phyloP scores from a whole-genome alignment of 2,329 filamentous ascomycete genomes.

The Xylaria sp. region DNA sequence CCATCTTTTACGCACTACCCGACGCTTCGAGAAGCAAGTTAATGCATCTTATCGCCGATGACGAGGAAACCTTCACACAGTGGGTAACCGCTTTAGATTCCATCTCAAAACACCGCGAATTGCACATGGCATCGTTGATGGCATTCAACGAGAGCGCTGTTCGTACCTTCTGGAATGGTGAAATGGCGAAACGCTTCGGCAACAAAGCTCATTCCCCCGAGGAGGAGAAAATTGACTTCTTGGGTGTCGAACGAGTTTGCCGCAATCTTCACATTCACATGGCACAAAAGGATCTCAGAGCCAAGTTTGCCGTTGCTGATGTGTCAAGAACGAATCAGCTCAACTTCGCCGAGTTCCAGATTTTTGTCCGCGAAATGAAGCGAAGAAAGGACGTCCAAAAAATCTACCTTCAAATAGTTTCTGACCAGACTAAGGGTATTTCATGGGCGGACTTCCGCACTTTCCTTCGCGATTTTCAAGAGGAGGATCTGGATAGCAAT shows the following conservation, averaged over 20 bases:
- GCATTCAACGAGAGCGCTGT: slow-evolving; percentile 79
- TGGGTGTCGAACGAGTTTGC: slow-evolving; percentile 76
- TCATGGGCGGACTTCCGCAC: slow-evolving; percentile 66
- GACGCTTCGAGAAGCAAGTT: slow-evolving; percentile 78
- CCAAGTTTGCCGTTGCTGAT: slow-evolving; percentile 71
- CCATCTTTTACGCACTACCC: slow-evolving; percentile 77
- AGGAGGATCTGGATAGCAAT: slow-evolving; percentile 67
- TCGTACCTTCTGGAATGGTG: slow-evolving; percentile 76
- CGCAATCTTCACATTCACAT: slow-evolving; percentile 89
- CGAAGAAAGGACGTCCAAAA: slow-evolving; percentile 73
- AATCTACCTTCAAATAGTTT: slow-evolving; percentile 61
- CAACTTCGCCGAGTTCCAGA: slow-evolving; percentile 74
- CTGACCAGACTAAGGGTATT: slow-evolving; percentile 58
- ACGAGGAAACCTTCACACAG: slow-evolving; percentile 62
- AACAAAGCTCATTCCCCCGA: slow-evolving; percentile 47
- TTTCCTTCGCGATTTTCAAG: slow-evolving; percentile 70
- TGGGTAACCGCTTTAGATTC: slow-evolving; percentile 83
- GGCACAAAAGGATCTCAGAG: slow-evolving; percentile 65
- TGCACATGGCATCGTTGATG: slow-evolving; percentile 84
- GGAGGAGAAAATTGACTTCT: slow-evolving; percentile 69
- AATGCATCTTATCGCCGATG: slow-evolving; percentile 80
- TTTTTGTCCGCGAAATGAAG: slow-evolving; percentile 78
- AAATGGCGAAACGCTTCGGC: slow-evolving; percentile 66
- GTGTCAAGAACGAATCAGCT: slow-evolving; percentile 58
- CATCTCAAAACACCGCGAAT: slow-evolving; percentile 79